Conservation (phyloP, 495 filamentous ascomycete species). For the Cudoniella acicularis region DNA sequence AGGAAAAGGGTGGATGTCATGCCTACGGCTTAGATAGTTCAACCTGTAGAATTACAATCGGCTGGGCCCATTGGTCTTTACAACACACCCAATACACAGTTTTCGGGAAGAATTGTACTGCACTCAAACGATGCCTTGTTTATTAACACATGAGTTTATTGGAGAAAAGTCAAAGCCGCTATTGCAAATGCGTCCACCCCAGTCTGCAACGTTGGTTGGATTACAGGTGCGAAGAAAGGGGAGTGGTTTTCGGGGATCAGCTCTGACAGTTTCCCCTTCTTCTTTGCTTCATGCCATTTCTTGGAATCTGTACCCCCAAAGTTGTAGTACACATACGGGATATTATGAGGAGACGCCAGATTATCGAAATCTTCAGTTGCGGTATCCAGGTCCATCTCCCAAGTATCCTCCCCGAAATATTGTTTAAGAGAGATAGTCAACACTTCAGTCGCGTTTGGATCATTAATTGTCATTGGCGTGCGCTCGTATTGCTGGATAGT, state of each 20-base stretch:
- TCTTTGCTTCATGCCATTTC: conserved; percentile 27
- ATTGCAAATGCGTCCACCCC: conserved; percentile 51
- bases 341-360: conserved; percentile 42
- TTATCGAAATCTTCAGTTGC: conserved; percentile 54
- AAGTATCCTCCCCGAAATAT: conserved; percentile 35
- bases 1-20: too few relatives aligned
- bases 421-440: conserved; percentile 37
- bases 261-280: conserved; percentile 35
- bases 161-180: too few relatives aligned
- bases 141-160: too few relatives aligned
- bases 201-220: conserved; percentile 52
- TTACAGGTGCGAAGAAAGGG: conserved; percentile 51
- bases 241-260: conserved; percentile 54
- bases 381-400: conserved; percentile 15
- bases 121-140: too few relatives aligned
- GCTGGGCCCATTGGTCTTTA: too few relatives aligned
- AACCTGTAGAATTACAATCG: too few relatives aligned
- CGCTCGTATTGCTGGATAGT: conserved; percentile 30
- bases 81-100: too few relatives aligned
- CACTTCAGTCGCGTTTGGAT: conserved; percentile 35
- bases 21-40: too few relatives aligned
- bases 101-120: too few relatives aligned
- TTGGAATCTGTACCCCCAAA: conserved; percentile 45
- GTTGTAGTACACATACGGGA: conserved; percentile 51
- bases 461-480: conserved; percentile 50